phyloP scores from a whole-genome alignment of 176 grass and related monocot genomes.

The Poa pratensis region DNA sequence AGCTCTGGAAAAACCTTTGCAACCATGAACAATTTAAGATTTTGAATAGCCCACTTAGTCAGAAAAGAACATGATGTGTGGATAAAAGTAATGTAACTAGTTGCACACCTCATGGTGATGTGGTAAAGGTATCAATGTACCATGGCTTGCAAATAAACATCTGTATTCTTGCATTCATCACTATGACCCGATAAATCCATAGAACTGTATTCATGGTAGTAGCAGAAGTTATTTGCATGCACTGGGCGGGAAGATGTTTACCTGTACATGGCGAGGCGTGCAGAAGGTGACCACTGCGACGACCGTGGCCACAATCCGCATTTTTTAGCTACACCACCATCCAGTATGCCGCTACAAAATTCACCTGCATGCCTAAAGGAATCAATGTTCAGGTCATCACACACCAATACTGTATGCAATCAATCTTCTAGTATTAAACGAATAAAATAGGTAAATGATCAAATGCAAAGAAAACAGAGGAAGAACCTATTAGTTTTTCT shows the following conservation, averaged over 20 bases:
- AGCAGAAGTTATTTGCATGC: not conserved
- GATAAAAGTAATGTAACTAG: not conserved
- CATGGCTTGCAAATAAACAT: no score
- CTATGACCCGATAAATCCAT: not conserved
- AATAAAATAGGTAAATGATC: no score
- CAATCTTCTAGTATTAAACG: no score
- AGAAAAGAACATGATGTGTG: not conserved
- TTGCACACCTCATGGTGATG: no score
- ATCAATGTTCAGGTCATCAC: no score
- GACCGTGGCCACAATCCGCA: not conserved
- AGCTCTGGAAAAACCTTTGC: slow-evolving; percentile 66
- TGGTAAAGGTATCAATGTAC: no score
- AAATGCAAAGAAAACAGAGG: no score
- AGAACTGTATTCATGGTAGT: not conserved
- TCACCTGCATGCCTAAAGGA: no score
- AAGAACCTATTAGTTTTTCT: no score
- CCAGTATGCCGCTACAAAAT: not conserved
- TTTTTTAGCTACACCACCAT: not conserved
- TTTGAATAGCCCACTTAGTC: not conserved
- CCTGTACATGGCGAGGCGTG: not conserved
- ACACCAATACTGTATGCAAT: no score
- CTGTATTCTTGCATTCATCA: no score
- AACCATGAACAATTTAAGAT: slow-evolving; percentile 40
- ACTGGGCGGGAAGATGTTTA: not conserved
- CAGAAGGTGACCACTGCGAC: not conserved